Evolutionary conservation across 306 rosid species (phyloP).

Genomic region (Rosa lucieae): DNA sequence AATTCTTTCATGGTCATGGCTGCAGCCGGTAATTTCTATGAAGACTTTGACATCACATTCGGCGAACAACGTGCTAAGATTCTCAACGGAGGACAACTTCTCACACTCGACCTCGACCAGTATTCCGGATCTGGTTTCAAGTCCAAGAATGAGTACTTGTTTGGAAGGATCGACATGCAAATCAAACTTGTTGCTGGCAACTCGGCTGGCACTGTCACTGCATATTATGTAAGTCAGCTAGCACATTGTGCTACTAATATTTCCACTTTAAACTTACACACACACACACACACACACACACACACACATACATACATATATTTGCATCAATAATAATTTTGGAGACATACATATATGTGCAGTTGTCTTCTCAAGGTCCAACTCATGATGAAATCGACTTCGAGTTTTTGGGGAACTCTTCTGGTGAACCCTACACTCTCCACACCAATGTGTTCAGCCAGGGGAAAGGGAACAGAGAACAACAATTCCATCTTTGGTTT

Average conservation of each 20-base stretch:
- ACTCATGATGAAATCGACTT: constrained; percentile 54
- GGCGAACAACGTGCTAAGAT: constrained; percentile 61
- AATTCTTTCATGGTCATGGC: constrained; percentile 19
- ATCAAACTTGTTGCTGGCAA: constrained; percentile 73
- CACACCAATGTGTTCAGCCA: constrained; percentile 44
- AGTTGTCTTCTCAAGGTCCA: constrained; percentile 69
- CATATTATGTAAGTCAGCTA: constrained; percentile 59
- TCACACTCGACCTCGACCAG: constrained; percentile 64
- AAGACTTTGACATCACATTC: constrained; percentile 59
- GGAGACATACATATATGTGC: constrained; percentile 4
- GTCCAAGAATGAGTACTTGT: constrained; percentile 57
- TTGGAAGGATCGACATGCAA: constrained; percentile 73
- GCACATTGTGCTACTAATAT: neutral
- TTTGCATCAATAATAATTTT: neutral
- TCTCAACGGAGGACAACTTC: constrained; percentile 54
- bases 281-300: no score
- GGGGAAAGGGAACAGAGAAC: constrained; percentile 41
- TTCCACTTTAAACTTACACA: no score
- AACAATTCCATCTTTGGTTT: constrained; percentile 49
- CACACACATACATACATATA: neutral
- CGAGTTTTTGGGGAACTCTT: constrained; percentile 43
- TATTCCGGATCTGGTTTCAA: constrained; percentile 71
- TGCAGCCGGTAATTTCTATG: constrained; percentile 53
- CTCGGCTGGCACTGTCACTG: constrained; percentile 88
- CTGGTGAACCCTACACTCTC: constrained; percentile 45